Base-by-base conservation (phyloP, 2,329 filamentous ascomycete species). In the Alternaria panax region DNA sequence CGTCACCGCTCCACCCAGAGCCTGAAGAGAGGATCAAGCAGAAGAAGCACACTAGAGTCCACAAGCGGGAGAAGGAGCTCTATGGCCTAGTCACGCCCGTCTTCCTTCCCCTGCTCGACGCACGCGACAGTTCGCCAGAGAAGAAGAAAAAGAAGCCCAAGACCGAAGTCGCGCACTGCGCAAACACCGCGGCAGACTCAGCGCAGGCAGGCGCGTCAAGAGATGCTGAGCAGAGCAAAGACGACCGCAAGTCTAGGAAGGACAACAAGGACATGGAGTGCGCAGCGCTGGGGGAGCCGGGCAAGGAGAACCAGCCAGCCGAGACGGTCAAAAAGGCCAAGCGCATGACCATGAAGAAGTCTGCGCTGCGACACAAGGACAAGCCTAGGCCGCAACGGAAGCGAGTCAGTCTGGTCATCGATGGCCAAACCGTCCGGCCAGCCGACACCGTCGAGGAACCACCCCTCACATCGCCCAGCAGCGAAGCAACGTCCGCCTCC, bases 31-130 rank as follows among this genome's bases (percentile, higher is more conserved):
- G 65, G 56, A 66, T 64, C 55, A 75, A 73, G 68, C 71, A 67
- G 36, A 72, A 68, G 48, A 78, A 76, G 66, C 72, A 75, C 66
- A 71, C 70, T 50, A 71, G 73, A 51, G 75, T 77, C 27, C 75
- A 77, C 63, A 77, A 78, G 66, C 71, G 75, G 50, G 76, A 78
- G 61, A 65, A 73, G 42, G 76, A 78, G 64, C 73, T 78, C 28
- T 75, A 70, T 57, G 75, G 75, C 36, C 66, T 78, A 51, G 70
- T 77, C 27, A 77, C 75, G 34, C 75, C 74, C 12, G 69, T 74
- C 7, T 78, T 78, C 54, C 67, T 78, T 38, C 76, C 76, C 42
- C 64, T 78, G 60, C 67, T 78, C 30, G 76, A 78, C 52, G 73
- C 74, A 30, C 63, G 66, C 51, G 70, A 73, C 25, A 55, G 55